Evolutionary conservation across 2,329 filamentous ascomycete genomes (phyloP).

Genomic region (Penicillium glabrum): DNA sequence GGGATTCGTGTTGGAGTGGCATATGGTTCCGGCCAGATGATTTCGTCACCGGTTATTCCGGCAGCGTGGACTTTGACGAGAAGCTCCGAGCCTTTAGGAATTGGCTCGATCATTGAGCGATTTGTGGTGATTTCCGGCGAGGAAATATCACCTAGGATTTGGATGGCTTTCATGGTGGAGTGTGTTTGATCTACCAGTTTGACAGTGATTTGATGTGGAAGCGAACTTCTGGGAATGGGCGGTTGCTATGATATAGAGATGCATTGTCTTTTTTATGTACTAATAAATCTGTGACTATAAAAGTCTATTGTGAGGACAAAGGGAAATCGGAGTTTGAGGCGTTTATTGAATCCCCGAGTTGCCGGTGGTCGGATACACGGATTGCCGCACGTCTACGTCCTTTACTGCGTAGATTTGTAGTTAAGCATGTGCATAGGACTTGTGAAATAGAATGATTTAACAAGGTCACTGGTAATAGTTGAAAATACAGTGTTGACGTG

Average conservation of each 20-base stretch:
- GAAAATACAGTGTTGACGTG: too few species aligned
- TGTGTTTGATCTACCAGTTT: background rate
- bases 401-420: background rate
- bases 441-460: too few species aligned
- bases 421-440: too few species aligned
- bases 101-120: background rate
- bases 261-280: background rate
- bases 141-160: slow-evolving; percentile 5
- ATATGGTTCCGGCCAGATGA: slow-evolving; percentile 7
- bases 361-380: background rate
- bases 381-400: background rate
- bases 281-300: background rate
- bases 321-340: background rate
- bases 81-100: background rate
- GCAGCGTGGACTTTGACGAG: slow-evolving; percentile 5
- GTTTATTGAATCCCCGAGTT: background rate
- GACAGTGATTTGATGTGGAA: background rate
- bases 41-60: slow-evolving; percentile 9
- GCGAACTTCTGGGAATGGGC: background rate
- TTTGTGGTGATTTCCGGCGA: slow-evolving; percentile 5
- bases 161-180: slow-evolving; percentile 7
- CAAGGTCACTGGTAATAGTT: too few species aligned
- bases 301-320: background rate
- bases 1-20: slow-evolving; percentile 3
- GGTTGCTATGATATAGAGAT: too few species aligned